phyloP scores from a whole-genome alignment of 2,329 filamentous ascomycete species.

The Plenodomus lindquistii region DNA sequence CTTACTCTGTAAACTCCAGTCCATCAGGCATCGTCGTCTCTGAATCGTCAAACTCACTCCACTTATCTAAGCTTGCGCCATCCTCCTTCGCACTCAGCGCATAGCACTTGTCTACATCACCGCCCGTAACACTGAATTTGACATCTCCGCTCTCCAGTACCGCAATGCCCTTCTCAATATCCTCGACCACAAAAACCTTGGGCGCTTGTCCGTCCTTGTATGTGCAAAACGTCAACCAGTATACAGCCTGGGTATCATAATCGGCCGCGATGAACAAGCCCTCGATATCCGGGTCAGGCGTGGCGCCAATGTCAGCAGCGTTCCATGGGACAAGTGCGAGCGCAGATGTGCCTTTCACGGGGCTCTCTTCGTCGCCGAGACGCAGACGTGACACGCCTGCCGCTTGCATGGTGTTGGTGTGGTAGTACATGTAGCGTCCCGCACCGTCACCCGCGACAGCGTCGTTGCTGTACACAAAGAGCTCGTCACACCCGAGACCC shows the following conservation, averaged over 20 bases:
- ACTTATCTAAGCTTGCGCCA: not conserved
- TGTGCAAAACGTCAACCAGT: not conserved
- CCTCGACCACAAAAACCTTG: not conserved
- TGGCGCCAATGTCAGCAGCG: not conserved
- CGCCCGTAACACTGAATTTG: conserved; percentile 2
- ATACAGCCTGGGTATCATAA: not conserved
- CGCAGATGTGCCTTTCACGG: not conserved
- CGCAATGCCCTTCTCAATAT: not conserved
- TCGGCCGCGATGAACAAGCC: not conserved
- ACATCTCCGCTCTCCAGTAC: conserved; percentile 1
- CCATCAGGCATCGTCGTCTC: not conserved
- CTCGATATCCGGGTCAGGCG: not conserved
- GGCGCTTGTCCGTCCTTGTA: not conserved
- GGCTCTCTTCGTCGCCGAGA: not conserved
- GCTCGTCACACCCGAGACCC: conserved; percentile 1
- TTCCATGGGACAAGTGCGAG: not conserved
- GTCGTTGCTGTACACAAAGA: not conserved
- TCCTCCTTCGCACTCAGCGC: not conserved
- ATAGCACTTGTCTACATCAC: conserved; percentile 2
- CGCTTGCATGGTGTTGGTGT: not conserved
- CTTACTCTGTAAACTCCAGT: conserved; percentile 1
- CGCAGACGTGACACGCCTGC: conserved; percentile 1
- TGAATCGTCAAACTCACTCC: not conserved
- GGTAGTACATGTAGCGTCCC: conserved; percentile 1
- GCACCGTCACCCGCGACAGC: not conserved